phyloP scores from a whole-genome alignment of 2,329 filamentous ascomycete species.

The Microsporum canis region DNA sequence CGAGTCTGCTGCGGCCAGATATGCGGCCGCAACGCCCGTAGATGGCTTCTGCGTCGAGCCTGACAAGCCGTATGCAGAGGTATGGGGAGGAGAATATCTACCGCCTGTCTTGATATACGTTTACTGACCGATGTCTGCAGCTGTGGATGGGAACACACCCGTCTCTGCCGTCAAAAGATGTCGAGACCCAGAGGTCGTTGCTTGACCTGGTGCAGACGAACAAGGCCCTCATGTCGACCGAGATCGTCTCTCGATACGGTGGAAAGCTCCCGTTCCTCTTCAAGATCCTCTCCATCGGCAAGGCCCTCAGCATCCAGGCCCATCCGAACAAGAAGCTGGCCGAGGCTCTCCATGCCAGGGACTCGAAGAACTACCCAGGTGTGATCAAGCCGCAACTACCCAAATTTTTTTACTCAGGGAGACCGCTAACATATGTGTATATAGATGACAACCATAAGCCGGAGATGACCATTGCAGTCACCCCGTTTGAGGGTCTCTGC shows the following conservation, averaged over 20 bases:
- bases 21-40: constrained; percentile 71
- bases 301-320: constrained; percentile 92
- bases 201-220: constrained; percentile 84
- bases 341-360: constrained; percentile 71
- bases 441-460: constrained; percentile 96
- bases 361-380: constrained; percentile 84
- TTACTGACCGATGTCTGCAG: constrained; percentile 38
- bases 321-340: constrained; percentile 94
- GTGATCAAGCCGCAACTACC: not conserved
- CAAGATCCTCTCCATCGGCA: constrained; percentile 93
- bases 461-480: constrained; percentile 97
- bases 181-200: constrained; percentile 70
- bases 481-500: constrained; percentile 88
- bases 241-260: constrained; percentile 63
- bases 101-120: constrained; percentile 7
- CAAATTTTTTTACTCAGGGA: not conserved
- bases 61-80: constrained; percentile 91
- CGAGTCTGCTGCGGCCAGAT: constrained; percentile 78
- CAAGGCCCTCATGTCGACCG: constrained; percentile 62
- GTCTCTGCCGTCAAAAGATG: constrained; percentile 84
- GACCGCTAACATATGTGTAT: not conserved
- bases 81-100: constrained; percentile 27
- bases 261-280: constrained; percentile 88
- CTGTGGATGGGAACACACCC: constrained; percentile 99
- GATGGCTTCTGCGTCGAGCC: constrained; percentile 64